phyloP scores from a whole-genome alignment of 1,284 basidiomycete species.

The Boletus semigastroideus region DNA sequence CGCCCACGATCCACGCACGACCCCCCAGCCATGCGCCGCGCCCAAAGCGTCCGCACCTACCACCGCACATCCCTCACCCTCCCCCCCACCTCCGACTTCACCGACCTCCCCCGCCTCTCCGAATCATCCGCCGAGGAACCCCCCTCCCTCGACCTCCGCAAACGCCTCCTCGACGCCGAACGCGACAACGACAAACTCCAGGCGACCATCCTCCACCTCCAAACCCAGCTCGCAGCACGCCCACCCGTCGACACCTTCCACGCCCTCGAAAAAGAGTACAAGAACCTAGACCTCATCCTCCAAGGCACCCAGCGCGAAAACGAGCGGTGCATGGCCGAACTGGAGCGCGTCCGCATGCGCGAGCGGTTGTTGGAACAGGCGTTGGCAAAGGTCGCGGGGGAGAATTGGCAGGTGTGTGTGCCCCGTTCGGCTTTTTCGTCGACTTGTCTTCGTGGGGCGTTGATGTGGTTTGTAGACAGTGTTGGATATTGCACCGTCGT shows the following conservation, averaged over 20 bases:
- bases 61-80: slow-evolving; percentile 47
- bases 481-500: slow-evolving; percentile 49
- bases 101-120: slow-evolving; percentile 49
- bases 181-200: slow-evolving; percentile 73
- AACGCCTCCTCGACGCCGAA: slow-evolving; percentile 67
- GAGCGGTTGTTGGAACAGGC: slow-evolving; percentile 74
- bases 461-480: slow-evolving; percentile 26
- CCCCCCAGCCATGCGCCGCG: slow-evolving; percentile 49
- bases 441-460: neutral
- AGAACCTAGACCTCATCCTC: slow-evolving; percentile 66
- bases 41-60: slow-evolving; percentile 57
- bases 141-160: slow-evolving; percentile 49
- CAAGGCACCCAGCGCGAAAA: slow-evolving; percentile 78
- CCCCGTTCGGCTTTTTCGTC: neutral
- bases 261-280: slow-evolving; percentile 64
- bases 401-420: slow-evolving; percentile 66
- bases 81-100: slow-evolving; percentile 7
- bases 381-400: slow-evolving; percentile 62
- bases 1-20: neutral
- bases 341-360: slow-evolving; percentile 62
- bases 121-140: slow-evolving; percentile 55
- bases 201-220: slow-evolving; percentile 57
- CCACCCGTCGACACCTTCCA: slow-evolving; percentile 65
- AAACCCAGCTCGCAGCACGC: slow-evolving; percentile 60
- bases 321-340: slow-evolving; percentile 71